Base-by-base conservation (phyloP, 495 filamentous ascomycete genomes). In the Niebla homalea region DNA sequence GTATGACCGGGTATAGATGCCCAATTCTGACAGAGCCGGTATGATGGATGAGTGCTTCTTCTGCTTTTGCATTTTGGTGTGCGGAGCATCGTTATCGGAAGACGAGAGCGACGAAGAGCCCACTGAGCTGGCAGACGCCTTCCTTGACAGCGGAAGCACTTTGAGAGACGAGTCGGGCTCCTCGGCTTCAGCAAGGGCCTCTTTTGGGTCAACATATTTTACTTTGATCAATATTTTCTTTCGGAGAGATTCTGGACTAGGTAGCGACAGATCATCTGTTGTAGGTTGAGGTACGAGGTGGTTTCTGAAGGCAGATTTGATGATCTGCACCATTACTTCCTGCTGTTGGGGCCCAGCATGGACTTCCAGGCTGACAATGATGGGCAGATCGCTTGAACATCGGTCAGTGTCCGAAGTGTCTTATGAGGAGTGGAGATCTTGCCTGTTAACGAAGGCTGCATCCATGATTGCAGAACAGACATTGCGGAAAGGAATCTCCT, bases 161-260 rank as follows among this genome's bases (percentile, higher is more conserved):
- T 22, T 41, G 21, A 40, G 23, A 7, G 20, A 25, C 5, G 14
- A 15, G 10, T 48, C 57, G 5, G 37, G 25, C n/a, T 53, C 43
- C 1, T 53, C 50, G 41, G 56, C 67, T 47, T 59, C 60, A 16
- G 35, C 53, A 22, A 60, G 57, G 10, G 61, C 58, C n/a, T 64
- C 59, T 19, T 61, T 57, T 0, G 76, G 64, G 26, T 78, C 69
- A 3, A 74, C 72, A 48, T 82, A 81, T 62, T 93, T 93, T 36
- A 89, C 88, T 68, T 97, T 97, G 66, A 97, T 78, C 26, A 97
- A 68, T 53, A 96, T 94, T 66, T 85, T 90, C 21, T 76, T 68
- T 40, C 74, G 73, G 49, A 96, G 62, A 15, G 83, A 74, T 14
- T 66, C 72, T 0, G 87, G 79, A 0, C 74, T 61, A 0, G 90